Evolutionary conservation across 345 rosid species (phyloP), one percentile per base, ranked within the genome.

Genomic region (Punica granatum): DNA sequence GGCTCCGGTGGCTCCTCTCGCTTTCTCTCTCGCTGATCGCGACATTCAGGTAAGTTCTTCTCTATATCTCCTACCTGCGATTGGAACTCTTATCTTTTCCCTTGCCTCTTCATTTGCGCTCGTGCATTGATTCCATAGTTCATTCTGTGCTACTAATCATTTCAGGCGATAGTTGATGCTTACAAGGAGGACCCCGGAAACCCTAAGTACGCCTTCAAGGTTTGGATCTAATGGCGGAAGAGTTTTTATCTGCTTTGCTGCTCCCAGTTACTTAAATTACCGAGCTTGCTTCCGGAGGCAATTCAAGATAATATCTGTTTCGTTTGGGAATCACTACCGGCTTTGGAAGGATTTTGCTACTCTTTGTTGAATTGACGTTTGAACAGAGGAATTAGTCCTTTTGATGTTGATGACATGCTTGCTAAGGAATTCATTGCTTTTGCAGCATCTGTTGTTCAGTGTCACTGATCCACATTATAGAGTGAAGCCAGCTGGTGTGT

Each of bases 1-100:
- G 99, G 95, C 97, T 58, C 96, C 97, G 14, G 89, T 91, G 14
- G 87, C 98, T 65, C 98, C 99, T 2, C 89, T 94, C 39, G 87
- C 95, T 42, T 86, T 82, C 80, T 91, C 98, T 70, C 93, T 91
- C 65, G 92, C 92, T 43, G 97, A 94, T 79, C 98, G 96, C 2
- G 99, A 94, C 67, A 72, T 94, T 73, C 95, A 91, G 79, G 99
- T 91, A 36, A 68, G 34, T 34, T 13, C 25, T 30, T 11, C 26
- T 23, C 23, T 49, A 35, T 23, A 11, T 14, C 65, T 37, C 43
- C 23, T 13, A n/a, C 19, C 35, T 41, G 33, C 63, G 31, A 28
- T 36, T 11, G 23, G 51, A 26, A 56, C 46, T 8, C 62, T 16
- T 65, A 26, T 41, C 1, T 60, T 41, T 59, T 31, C 28, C 41